Conservation (phyloP, 306 rosid species). For the Gynostemma pentaphyllum region DNA sequence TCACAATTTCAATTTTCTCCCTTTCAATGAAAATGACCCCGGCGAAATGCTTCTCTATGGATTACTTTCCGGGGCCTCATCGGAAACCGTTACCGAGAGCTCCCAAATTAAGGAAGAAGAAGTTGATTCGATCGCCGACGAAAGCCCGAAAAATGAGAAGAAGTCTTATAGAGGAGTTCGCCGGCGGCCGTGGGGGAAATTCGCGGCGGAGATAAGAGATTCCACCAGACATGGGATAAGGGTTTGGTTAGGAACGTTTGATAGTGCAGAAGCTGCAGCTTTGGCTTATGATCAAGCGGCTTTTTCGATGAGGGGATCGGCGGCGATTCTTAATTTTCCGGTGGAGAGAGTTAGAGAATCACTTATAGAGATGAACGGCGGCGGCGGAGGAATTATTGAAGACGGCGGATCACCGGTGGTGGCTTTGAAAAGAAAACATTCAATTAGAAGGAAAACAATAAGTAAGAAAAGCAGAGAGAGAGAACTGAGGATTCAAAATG, state of each 20-base stretch:
- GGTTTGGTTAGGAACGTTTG: constrained; percentile 96
- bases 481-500: constrained; percentile 39
- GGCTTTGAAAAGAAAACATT: constrained; percentile 80
- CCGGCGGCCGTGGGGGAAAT: constrained; percentile 90
- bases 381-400: not conserved
- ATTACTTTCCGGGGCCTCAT: constrained; percentile 34
- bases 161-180: constrained; percentile 71
- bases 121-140: constrained; percentile 20
- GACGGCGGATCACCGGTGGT: constrained; percentile 79
- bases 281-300: constrained; percentile 95
- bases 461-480: constrained; percentile 36
- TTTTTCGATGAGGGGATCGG: constrained; percentile 66
- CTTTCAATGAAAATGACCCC: constrained; percentile 79
- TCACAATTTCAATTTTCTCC: constrained; percentile 30
- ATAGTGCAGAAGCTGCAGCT: constrained; percentile 87
- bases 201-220: constrained; percentile 90
- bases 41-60: constrained; percentile 86
- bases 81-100: not conserved
- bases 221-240: constrained; percentile 70
- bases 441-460: constrained; percentile 50
- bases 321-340: constrained; percentile 75
- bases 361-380: constrained; percentile 41
- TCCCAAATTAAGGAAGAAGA: constrained; percentile 57
- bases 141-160: constrained; percentile 31
- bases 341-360: constrained; percentile 69